Evolutionary conservation across 345 rosid species (phyloP), one percentile per base, ranked within the genome.

Genomic region (Aquilaria malaccensis): DNA sequence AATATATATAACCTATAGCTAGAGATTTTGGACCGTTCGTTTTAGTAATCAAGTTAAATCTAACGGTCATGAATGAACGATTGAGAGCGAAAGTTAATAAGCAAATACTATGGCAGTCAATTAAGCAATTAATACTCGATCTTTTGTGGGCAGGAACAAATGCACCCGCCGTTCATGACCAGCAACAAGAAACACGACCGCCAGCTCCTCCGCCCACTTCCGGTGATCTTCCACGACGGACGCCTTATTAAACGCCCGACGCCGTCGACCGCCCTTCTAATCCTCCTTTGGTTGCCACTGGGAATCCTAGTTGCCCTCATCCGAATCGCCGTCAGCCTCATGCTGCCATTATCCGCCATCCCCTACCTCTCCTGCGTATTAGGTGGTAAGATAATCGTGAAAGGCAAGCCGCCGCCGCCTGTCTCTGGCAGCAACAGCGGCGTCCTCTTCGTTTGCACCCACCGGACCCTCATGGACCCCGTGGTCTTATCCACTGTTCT

Each of bases 181-280:
- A 22, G 55, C 14, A 56, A 65, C 33, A 69, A 65, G 53, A 64
- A 51, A 32, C 52, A 66, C 1, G 73, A 65, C 51, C 58, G 56
- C 55, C 60, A 71, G 49, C 74, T 69, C 37, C 67, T 72, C 45
- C 93, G 77, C 49, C 97, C 93, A 2, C 54, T 65, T 48, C 96
- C 96, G 6, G 97, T 93, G 37, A 84, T 93, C 63, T 93, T 93
- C 74, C 98, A 93, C 58, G 97, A 89, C 45, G 97, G 98, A 57
- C 88, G 98, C 65, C 85, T 93, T 0, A 91, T 87, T 46, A 87
- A 83, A 69, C 91, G 85, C 0, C 97, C 98, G 1, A 85, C 89
- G 6, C 86, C 97, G 2, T 62, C 72, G 33, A 87, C 81, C 0
- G 88, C 97, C 31, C 77, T 89, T 15, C 54, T 89, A 54, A 85